Evolutionary conservation across 2,329 filamentous ascomycete genomes (phyloP), one percentile per base, ranked within the genome.

Genomic region (Coleophoma eucalyptorum): DNA sequence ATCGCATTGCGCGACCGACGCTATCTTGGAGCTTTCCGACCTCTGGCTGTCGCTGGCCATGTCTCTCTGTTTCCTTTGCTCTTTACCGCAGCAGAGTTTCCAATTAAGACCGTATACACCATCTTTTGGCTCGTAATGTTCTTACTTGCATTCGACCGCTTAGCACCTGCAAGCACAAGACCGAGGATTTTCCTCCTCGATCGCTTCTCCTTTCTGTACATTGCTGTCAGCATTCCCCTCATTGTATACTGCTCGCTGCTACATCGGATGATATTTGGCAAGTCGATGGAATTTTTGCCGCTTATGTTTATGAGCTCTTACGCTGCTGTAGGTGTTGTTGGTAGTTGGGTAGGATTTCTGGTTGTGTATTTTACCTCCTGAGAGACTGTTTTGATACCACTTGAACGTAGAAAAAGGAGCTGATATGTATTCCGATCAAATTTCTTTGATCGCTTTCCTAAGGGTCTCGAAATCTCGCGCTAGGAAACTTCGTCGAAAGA

Each of bases 261-360:
- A 7, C 94, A 99, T 68, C 80, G 83, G 44, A 68, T 93, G n/a
- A 72, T 95, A 4, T 97, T 96, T 72, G 91, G 91, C 0, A 80
- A 83, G 62, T 81, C 76, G 56, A 90, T 89, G 62, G 90, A 97
- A 70, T 99, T 97, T 68, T 71, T 99, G 49, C 94, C 94, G 21
- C 74, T 97, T 60, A 97, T 99, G 93, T 94, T 97, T 66, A 97
- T 86, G 59, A 97, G 93, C 74, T 88, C 89, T 12, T 99, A 97
- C 69, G 90, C 88, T 33, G 94, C 94, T 4, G 76, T 97, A 51
- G 94, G 94, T n/a, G 92, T 97, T 1, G 84, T 97, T 16, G 91
- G 90, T 3, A 97, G 94, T 71, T 97, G 93, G 93, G 63, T 97
- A 38, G 92, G 94, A 10, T 97, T 96, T 67, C 83, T 92, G 73